Percentiles rank a stretch among this genome's conserved stretches.
Conservation (phyloP, 352 stramenopile genomes). For the Pilasporangium apinafurcum region DNA sequence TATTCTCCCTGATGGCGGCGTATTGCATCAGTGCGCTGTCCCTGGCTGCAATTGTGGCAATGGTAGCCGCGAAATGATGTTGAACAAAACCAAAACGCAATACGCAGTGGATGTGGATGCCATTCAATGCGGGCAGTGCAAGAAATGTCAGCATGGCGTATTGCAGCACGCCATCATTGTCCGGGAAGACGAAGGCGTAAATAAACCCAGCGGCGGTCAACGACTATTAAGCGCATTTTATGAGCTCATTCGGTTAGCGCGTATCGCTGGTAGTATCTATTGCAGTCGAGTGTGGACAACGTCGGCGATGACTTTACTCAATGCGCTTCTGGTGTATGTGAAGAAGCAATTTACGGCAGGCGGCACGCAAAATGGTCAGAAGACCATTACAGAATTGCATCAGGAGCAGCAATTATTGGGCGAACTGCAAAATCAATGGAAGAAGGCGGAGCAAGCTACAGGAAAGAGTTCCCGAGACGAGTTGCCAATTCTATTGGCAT, state of each 20-base stretch:
- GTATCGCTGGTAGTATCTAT: constrained; percentile 47
- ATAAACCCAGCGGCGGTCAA: constrained; percentile 43
- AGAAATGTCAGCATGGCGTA: constrained; percentile 62
- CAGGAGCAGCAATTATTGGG: constrained; percentile 51
- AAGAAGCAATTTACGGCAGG: constrained; percentile 43
- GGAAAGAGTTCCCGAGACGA: constrained; percentile 45
- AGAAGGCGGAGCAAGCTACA: constrained; percentile 36
- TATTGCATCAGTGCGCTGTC: constrained; percentile 43
- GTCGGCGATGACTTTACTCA: constrained; percentile 38
- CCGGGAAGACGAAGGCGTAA: constrained; percentile 21
- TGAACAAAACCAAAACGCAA: constrained; percentile 20
- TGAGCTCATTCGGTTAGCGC: constrained; percentile 45
- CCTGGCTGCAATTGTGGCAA: constrained; percentile 55
- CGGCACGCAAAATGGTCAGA: constrained; percentile 64
- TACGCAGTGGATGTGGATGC: constrained; percentile 14
- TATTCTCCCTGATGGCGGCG: constrained; percentile 50
- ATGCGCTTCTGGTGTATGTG: constrained; percentile 35
- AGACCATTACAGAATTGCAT: constrained; percentile 34
- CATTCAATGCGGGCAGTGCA: constrained; percentile 31
- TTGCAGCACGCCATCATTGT: constrained; percentile 55
- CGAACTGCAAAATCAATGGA: constrained; percentile 40
- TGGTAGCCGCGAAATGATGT: constrained; percentile 25
- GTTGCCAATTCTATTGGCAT: constrained; percentile 55
- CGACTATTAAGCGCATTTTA: constrained; percentile 52
- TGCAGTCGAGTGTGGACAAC: constrained; percentile 59